These are phyloP conservation scores for Colletotrichum costaricense DNA, from an alignment of 2,329 filamentous ascomycete genomes.

Conservation along the genomic window DNA sequence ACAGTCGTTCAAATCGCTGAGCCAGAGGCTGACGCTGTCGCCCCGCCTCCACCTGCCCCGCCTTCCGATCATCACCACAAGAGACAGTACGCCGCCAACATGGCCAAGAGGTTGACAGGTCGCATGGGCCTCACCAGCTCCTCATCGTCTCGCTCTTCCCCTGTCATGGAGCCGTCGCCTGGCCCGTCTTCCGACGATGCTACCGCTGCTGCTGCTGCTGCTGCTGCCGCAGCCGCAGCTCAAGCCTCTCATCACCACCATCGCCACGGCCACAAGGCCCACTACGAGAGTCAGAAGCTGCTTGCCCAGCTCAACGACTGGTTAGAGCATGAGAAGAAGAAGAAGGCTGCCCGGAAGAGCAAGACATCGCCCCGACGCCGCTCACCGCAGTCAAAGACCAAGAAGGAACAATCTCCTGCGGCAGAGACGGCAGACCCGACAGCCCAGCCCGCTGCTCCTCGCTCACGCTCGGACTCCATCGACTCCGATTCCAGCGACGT, in stretches of 20 bases:
- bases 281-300: constrained; percentile 64
- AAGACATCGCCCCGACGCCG: constrained; percentile 55
- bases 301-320: constrained; percentile 83
- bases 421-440: constrained; percentile 22
- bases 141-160: constrained; percentile 60
- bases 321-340: constrained; percentile 82
- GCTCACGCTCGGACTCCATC: constrained; percentile 63
- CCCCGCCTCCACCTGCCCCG: constrained; percentile 36
- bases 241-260: constrained; percentile 44
- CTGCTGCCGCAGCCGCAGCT: not conserved
- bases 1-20: constrained; percentile 70
- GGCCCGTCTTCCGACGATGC: constrained; percentile 43
- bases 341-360: constrained; percentile 68
- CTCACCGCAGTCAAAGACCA: constrained; percentile 41
- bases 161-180: constrained; percentile 48
- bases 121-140: constrained; percentile 43
- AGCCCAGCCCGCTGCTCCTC: constrained; percentile 22
- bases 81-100: constrained; percentile 57
- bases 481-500: constrained; percentile 76
- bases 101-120: constrained; percentile 58
- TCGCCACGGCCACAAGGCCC: constrained; percentile 48
- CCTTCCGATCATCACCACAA: constrained; percentile 50
- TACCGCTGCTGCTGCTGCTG: constrained; percentile 17
- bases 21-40: constrained; percentile 46
- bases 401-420: constrained; percentile 18